Base-by-base conservation (phyloP, 2,329 filamentous ascomycete genomes). In the Gaeumannomyces sp. region DNA sequence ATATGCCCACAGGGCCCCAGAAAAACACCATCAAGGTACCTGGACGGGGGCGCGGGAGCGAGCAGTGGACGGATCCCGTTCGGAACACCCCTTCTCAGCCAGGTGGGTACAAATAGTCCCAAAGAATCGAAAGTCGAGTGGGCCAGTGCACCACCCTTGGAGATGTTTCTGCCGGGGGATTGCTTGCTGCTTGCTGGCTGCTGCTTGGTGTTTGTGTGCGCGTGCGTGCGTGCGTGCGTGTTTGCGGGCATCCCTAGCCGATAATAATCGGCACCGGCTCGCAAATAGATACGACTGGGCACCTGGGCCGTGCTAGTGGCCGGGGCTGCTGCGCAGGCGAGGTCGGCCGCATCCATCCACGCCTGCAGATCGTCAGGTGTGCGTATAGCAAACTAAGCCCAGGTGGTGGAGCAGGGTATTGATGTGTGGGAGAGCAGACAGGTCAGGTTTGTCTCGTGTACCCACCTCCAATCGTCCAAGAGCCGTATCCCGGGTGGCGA, bases 391-490 rank as follows among this genome's bases (percentile, higher is more conserved):
- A 53, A 53, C 45, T 25, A 53, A 53, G 45, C 22, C 45, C 45
- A n/a, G 45, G 8, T 53, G 45, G 22, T 53, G 45, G 45, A 25
- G 19, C 45, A 53, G 45, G 45, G 45, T n/a, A 19, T n/a, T 53
- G 45, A 53, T n/a, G 45, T 11, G 45, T 10, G 45, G 14, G 45
- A 53, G 45, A 50, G 45, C 13, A 45, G 45, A 53, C 45, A 53
- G 45, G 45, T 53, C 45, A 53, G 45, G 45, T 53, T 53, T 53
- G 45, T 53, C 45, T n/a, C 45, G 45, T 22, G 45, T 53, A 53
- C 45, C 45, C 45, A 53, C 45, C 19, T 53, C 45, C 22, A 6
- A 53, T 53, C 45, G 45, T 53, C 45, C 45, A n/a, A 53, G 45
- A 25, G 45, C 45, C 11, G 45, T 53, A 53, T 53, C n/a, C 19